These are phyloP conservation scores for Phytopythium sindhum DNA, from an alignment of 352 stramenopile genomes.

Conservation along the genomic window DNA sequence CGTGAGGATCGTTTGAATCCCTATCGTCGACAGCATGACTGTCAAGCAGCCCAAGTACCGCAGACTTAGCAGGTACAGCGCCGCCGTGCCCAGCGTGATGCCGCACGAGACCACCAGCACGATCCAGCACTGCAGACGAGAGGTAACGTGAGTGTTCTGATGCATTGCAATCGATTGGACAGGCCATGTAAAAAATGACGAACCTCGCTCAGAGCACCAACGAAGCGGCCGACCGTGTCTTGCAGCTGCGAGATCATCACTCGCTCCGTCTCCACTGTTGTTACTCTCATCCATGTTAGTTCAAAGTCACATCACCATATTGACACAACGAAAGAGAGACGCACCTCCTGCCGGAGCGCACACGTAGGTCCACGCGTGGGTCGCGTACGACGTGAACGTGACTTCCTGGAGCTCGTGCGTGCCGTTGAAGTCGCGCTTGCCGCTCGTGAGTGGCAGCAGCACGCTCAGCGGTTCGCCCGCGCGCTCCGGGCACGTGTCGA, in stretches of 20 bases:
- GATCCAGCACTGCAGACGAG: constrained; percentile 53
- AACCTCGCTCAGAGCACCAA: constrained; percentile 74
- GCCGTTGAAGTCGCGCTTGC: constrained; percentile 26
- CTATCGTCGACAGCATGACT: constrained; percentile 58
- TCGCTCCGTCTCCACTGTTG: constrained; percentile 41
- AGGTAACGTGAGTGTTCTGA: not conserved
- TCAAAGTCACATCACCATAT: not conserved
- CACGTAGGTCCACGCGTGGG: constrained; percentile 61
- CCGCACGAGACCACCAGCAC: constrained; percentile 57
- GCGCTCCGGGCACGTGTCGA: constrained; percentile 43
- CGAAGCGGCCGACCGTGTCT: constrained; percentile 67
- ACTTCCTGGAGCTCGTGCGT: constrained; percentile 32
- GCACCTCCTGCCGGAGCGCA: constrained; percentile 59
- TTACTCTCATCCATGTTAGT: not conserved
- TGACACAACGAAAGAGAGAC: not conserved
- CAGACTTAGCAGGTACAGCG: constrained; percentile 64
- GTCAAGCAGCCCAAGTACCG: constrained; percentile 73
- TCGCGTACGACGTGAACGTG: constrained; percentile 64
- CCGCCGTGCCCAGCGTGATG: constrained; percentile 51
- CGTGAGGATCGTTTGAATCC: constrained; percentile 56
- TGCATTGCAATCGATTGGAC: too few relatives aligned
- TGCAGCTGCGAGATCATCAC: constrained; percentile 70
- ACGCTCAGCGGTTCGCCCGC: constrained; percentile 43
- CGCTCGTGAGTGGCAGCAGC: constrained; percentile 41
- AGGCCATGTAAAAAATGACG: too few relatives aligned